Evolutionary conservation across 306 rosid genomes (phyloP).

Genomic region (Castanospermum australe): DNA sequence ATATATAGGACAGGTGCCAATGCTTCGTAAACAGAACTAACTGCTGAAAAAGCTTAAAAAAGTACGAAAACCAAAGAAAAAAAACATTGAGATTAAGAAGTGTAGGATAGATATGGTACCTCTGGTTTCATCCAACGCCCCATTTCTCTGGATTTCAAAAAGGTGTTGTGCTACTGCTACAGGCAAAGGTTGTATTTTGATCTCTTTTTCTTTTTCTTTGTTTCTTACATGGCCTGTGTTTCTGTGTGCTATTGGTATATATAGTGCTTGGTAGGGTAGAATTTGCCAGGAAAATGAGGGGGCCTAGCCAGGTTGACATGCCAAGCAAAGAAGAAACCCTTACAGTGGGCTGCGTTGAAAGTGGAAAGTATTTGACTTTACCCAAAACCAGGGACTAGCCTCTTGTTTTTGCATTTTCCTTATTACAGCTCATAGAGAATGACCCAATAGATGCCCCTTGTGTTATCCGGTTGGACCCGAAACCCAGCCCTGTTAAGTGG

Average conservation of each 20-base stretch:
- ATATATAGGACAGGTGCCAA: neutral
- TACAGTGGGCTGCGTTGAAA: constrained; percentile 50
- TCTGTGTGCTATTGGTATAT: constrained; percentile 35
- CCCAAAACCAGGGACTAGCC: constrained; percentile 73
- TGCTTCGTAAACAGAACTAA: neutral
- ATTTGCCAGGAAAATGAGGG: neutral
- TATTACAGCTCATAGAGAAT: neutral
- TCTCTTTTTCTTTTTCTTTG: neutral
- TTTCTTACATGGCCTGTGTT: neutral
- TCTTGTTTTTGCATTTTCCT: constrained; percentile 40
- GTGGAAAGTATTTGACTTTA: constrained; percentile 26
- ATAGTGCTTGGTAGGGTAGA: constrained; percentile 2
- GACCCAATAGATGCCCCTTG: neutral
- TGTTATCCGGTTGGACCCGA: neutral
- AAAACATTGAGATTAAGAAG: neutral
- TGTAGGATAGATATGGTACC: constrained; percentile 37
- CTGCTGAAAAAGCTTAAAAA: neutral
- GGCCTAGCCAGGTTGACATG: neutral
- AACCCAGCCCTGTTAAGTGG: neutral
- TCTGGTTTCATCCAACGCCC: constrained; percentile 95
- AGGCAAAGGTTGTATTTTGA: neutral
- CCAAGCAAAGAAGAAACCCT: neutral
- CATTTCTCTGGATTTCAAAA: constrained; percentile 37
- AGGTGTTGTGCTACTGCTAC: neutral
- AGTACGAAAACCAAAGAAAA: neutral